Conservation (phyloP, 352 stramenopile species). For the Achlya hypogyna region DNA sequence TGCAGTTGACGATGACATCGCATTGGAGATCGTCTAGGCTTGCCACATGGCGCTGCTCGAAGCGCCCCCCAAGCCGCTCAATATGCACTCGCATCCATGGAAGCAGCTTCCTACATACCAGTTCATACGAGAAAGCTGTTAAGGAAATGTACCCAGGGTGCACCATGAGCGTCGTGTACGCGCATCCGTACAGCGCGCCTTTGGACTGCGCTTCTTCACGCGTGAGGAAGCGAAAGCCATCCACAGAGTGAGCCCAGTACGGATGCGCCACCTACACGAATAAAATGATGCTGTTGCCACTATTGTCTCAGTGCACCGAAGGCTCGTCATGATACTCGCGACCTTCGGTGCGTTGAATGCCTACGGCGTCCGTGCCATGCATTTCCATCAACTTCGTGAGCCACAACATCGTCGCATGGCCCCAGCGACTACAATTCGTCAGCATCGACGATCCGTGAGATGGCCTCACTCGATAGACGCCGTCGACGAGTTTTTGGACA, state of each 20-base stretch:
- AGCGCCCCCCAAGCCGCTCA: constrained; percentile 30
- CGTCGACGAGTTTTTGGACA: constrained; percentile 30
- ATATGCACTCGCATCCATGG: constrained; percentile 40
- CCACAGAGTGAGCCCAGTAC: constrained; percentile 60
- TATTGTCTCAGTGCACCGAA: not conserved
- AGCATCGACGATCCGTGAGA: constrained; percentile 5
- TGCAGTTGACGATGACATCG: constrained; percentile 57
- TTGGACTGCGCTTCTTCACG: constrained; percentile 28
- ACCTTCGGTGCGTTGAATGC: constrained; percentile 45
- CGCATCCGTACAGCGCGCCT: constrained; percentile 34
- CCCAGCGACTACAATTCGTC: constrained; percentile 37
- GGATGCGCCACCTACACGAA: constrained; percentile 25
- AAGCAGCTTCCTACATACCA: constrained; percentile 38
- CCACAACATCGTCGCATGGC: constrained; percentile 53
- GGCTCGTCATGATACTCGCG: constrained; percentile 24
- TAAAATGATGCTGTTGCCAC: not conserved
- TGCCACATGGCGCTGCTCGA: constrained; percentile 36
- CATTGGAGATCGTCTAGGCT: constrained; percentile 32
- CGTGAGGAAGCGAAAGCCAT: constrained; percentile 42
- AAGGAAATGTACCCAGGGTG: not conserved
- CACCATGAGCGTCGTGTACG: constrained; percentile 45
- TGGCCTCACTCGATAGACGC: constrained; percentile 38
- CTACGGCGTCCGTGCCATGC: constrained; percentile 31
- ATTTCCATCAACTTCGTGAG: constrained; percentile 30
- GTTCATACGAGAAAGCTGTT: not conserved